Base-by-base conservation (phyloP, 805 yeast genomes). In the Wickerhamomyces pijperi region DNA sequence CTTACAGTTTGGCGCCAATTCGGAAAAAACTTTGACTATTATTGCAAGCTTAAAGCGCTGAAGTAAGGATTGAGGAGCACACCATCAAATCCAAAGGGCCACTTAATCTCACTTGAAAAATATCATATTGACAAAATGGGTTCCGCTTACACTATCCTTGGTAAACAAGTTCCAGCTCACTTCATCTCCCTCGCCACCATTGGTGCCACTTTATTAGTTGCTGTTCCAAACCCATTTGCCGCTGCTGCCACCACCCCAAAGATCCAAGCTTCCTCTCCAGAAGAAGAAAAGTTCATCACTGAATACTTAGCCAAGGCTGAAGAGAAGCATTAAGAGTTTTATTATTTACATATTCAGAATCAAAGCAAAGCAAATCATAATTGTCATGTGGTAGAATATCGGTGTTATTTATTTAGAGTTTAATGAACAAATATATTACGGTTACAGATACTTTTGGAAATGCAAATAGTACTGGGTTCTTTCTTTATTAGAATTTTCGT, bases 91-190 rank as follows among this genome's bases (percentile, higher is more conserved):
- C 4, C 19, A 31, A n/a, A n/a, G n/a, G n/a, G n/a, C n/a, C n/a
- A n/a, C n/a, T n/a, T n/a, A n/a, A n/a, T n/a, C n/a, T n/a, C n/a
- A n/a, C n/a, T n/a, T n/a, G n/a, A n/a, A n/a, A n/a, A n/a, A n/a
- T n/a, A n/a, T n/a, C n/a, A n/a, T n/a, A n/a, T n/a, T n/a, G n/a
- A n/a, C n/a, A 43, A 58, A 59, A 86, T 86, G 95, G 94, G 82
- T 64, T 76, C 82, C 55, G 82, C 86, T 58, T 88, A 88, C 72
- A 68, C 68, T 45, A 81, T 88, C 53, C 68, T 86, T 55, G 97
- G 97, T 45, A 85, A 72, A 68, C 64, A 83, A 47, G 77, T 87
- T 55, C 86, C 77, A 54, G 76, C 97, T 45, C 90, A 87, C 66
- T 82, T 76, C 49, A 74, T 88, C 59, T 82, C 96, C 36, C 60